Evolutionary conservation across 345 rosid species (phyloP).

Genomic region (Gossypium raimondii): DNA sequence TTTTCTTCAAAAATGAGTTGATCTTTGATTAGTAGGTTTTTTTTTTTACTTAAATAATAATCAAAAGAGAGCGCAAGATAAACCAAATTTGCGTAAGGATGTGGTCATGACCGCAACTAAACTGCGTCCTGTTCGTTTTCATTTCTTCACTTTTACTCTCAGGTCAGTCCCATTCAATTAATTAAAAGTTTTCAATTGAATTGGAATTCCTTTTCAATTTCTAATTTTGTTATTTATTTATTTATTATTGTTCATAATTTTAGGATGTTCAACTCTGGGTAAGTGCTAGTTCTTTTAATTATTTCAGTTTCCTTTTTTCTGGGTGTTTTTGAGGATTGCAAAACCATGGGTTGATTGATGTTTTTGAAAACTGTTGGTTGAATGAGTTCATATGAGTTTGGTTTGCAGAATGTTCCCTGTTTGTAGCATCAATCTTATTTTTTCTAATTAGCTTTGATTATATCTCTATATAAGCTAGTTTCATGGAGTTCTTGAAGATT

Average conservation of each 20-base stretch:
- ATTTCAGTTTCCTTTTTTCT: not conserved
- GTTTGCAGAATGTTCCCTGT: not conserved
- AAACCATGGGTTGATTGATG: slow-evolving; percentile 1
- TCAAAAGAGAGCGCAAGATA: not conserved
- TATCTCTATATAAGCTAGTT: not conserved
- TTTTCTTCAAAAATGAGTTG: not conserved
- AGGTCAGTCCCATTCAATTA: slow-evolving; percentile 15
- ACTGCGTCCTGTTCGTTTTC: slow-evolving; percentile 19
- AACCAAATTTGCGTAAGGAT: slow-evolving; percentile 14
- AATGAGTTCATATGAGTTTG: slow-evolving; percentile 8
- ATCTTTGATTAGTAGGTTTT: not conserved
- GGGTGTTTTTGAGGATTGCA: slow-evolving; percentile 12
- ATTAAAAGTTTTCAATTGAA: not conserved
- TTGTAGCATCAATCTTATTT: slow-evolving; percentile 10
- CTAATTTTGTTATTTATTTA: not conserved
- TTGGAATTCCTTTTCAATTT: not conserved
- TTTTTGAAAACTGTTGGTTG: not conserved
- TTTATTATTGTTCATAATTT: not conserved
- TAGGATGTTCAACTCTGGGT: slow-evolving; percentile 28
- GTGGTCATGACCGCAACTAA: slow-evolving; percentile 16
- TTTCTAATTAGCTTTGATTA: slow-evolving; percentile 6
- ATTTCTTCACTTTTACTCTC: slow-evolving; percentile 20
- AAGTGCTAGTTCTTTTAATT: not conserved
- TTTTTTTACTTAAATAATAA: not conserved
- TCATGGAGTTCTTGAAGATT: not conserved